Evolutionary conservation across 306 rosid species (phyloP), one percentile per base, ranked within the genome.

Genomic region (Sechiopsis laciniata): DNA sequence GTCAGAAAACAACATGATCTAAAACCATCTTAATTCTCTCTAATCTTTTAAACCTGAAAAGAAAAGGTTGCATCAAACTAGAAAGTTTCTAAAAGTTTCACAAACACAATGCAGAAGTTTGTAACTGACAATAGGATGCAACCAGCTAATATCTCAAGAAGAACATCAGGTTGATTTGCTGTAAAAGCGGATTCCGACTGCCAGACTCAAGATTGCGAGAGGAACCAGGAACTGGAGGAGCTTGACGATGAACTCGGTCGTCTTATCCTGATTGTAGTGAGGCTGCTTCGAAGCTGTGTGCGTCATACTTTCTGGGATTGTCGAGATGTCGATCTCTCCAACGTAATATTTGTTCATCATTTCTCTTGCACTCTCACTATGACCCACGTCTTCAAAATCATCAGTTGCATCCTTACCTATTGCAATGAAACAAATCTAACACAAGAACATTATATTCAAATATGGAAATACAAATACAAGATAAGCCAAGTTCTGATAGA

Each of bases 331-430:
- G 4, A 85, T 85, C 53, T 82, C 80, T 52, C 88, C 86, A 9
- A 85, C 55, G 13, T 75, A 80, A 74, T 67, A 80, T 74, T 82
- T 78, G 65, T 71, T 74, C 86, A 85, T 56, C 81, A 57, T 80
- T 72, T 76, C 88, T 80, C 81, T 82, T 54, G 88, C 88, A 78
- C 77, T 76, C 10, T 85, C 88, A 73, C 78, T 76, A 15, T 85
- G 88, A 72, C 86, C 88, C 65, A 82, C 86, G 15, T 85, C 88
- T 78, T 85, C 88, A 54, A 85, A 85, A 82, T 85, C 88, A 73
- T 85, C 88, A 6, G 88, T 85, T 80, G 86, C 88, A 73, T 85
- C 88, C 80, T 85, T 85, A 63, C 88, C 88, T 85, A 61, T 24
- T 6, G 2, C 16, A 0, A 20, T 1, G 11, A 21, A 73, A 56